Base-by-base conservation (phyloP, 805 yeast genomes). In the Saturnispora halmiae region DNA sequence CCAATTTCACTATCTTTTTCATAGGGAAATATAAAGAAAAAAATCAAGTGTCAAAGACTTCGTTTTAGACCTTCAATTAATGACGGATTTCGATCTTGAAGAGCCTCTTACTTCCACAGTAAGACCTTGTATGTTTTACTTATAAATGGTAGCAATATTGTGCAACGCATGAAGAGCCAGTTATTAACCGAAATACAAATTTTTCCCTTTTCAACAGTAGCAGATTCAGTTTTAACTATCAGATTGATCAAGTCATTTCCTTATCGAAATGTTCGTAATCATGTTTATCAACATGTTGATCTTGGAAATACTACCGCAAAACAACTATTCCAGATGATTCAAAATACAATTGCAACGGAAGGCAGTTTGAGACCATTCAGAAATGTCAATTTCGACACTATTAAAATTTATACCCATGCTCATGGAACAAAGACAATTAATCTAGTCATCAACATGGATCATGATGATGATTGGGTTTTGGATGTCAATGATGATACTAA, bases 341-440 rank as follows among this genome's bases (percentile, higher is more conserved):
- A 65, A 31, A 50, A 69, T 4, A 57, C 60, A 9, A 70, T 75
- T 36, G 59, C 63, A n/a, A 55, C 55, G 1, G 72, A 80, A 4
- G 86, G 92, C 6, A 77, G 75, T 0, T 73, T 79, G 44, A 70
- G 96, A 53, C 95, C 97, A 2, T 88, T 77, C 60, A 70, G 96
- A 54, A 82, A 71, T 45, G 83, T 84, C 8, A 66, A 62, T 0
- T 82, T 77, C 47, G 83, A 90, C 55, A 68, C 88, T 0, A 58
- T 90, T 42, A 92, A 92, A 60, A 71, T 92, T 6, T 92, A 92
- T 63, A 82, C 95, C 22, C 87, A 86, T 56, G 97, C 98, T 0
- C 97, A 90, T 59, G 92, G 94, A 10, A 74, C 95, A 24, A 92
- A 92, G 63, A 84, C 96, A 2, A 82, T 87, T 76, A 87, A 92